Conservation (phyloP, 495 filamentous ascomycete species). For the Niebla homalea region DNA sequence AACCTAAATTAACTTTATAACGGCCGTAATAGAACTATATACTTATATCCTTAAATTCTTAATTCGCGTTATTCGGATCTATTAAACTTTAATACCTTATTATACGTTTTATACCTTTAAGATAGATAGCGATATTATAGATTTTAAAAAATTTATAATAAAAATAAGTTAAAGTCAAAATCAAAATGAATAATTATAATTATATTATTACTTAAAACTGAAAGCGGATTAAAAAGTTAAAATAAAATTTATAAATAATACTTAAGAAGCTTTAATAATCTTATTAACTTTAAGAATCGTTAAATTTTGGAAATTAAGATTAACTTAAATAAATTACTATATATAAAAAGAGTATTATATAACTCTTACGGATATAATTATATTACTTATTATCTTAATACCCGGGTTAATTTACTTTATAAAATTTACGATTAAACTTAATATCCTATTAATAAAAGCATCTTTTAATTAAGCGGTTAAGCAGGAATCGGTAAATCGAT, state of each 20-base stretch:
- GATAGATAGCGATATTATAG: background rate
- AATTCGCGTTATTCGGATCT: too few relatives aligned
- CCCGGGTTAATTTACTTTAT: slow-evolving; percentile 1
- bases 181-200: background rate
- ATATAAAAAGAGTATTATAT: background rate
- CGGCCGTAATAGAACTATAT: too few relatives aligned
- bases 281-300: background rate
- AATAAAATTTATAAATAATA: background rate
- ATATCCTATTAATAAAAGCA: background rate
- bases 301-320: background rate
- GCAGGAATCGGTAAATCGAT: background rate
- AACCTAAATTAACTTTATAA: background rate
- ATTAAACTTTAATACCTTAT: too few relatives aligned
- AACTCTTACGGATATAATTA: slow-evolving; percentile 1
- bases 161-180: background rate
- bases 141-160: background rate
- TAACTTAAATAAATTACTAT: background rate
- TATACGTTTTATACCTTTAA: too few relatives aligned
- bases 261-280: background rate
- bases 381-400: background rate
- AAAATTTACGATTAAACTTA: background rate
- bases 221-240: background rate
- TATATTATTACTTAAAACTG: background rate
- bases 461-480: background rate
- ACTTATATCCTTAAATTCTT: too few relatives aligned